Conservation (phyloP, 768 basidiomycete genomes). For the Boletus rubropictus region DNA sequence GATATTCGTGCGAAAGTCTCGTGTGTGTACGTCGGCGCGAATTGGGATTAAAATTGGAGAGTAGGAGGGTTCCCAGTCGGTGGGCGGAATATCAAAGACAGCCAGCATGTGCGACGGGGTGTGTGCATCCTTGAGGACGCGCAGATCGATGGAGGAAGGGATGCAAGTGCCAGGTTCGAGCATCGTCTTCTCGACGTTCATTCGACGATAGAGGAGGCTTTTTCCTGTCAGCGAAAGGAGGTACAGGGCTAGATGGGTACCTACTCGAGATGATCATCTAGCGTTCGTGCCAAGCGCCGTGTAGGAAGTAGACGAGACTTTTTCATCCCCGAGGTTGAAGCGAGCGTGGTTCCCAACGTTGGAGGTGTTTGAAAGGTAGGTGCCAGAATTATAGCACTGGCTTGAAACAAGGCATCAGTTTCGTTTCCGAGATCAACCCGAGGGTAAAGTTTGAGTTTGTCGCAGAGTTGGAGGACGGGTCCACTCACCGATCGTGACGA, state of each 20-base stretch:
- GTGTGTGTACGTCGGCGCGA: conserved; percentile 41
- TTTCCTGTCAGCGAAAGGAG: conserved; percentile 6
- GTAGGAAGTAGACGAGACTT: conserved; percentile 25
- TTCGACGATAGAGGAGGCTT: conserved; percentile 29
- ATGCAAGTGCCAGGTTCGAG: conserved; percentile 25
- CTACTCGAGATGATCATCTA: conserved; percentile 29
- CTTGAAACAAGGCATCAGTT: conserved; percentile 17
- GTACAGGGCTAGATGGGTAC: neutral
- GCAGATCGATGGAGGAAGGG: conserved; percentile 45
- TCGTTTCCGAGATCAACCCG: conserved; percentile 16
- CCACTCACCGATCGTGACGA: conserved; percentile 25
- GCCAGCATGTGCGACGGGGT: conserved; percentile 57
- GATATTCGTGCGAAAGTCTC: conserved; percentile 34
- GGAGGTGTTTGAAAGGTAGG: conserved; percentile 9
- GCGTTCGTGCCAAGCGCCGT: conserved; percentile 12
- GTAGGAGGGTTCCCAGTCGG: conserved; percentile 26
- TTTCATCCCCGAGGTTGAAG: conserved; percentile 13
- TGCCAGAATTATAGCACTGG: conserved; percentile 9
- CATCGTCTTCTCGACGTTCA: conserved; percentile 30
- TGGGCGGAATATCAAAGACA: conserved; percentile 32
- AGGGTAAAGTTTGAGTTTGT: conserved; percentile 1
- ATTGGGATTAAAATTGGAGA: conserved; percentile 50
- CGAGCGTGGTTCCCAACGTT: conserved; percentile 13
- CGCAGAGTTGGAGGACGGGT: conserved; percentile 4
- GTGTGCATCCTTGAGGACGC: conserved; percentile 39